These are phyloP conservation scores for Rutstroemia sydowiana DNA, from an alignment of 2,329 filamentous ascomycete genomes.

Conservation along the genomic window DNA sequence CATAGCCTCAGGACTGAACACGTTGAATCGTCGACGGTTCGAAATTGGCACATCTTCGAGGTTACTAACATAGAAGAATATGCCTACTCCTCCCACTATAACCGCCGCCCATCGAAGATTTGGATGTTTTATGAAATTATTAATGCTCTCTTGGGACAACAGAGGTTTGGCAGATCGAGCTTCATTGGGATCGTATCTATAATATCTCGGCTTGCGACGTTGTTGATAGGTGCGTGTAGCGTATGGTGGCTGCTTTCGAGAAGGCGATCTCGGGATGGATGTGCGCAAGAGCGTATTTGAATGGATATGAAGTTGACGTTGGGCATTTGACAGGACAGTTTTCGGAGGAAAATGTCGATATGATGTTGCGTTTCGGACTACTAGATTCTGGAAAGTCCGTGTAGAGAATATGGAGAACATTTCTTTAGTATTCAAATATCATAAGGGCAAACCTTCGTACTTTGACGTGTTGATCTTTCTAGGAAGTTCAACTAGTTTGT, in stretches of 20 bases:
- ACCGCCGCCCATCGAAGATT: conserved; percentile 28
- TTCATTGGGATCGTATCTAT: conserved; percentile 17
- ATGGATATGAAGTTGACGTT: too few relatives aligned
- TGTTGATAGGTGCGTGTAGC: too few relatives aligned
- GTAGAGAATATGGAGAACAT: too few relatives aligned
- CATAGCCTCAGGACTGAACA: conserved; percentile 49
- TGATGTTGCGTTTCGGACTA: too few relatives aligned
- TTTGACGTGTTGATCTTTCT: too few relatives aligned
- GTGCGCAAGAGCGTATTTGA: too few relatives aligned
- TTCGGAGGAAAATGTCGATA: too few relatives aligned
- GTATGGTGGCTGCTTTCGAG: background rate
- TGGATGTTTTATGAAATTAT: conserved; percentile 30
- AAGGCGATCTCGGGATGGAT: background rate
- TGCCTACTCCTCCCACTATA: conserved; percentile 34
- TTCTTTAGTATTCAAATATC: too few relatives aligned
- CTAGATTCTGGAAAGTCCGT: too few relatives aligned
- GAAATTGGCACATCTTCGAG: conserved; percentile 67
- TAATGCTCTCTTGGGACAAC: conserved; percentile 31
- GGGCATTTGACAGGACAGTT: too few relatives aligned
- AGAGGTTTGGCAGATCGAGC: conserved; percentile 32
- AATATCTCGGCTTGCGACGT: conserved; percentile 7
- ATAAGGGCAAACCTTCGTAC: too few relatives aligned
- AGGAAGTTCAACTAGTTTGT: too few relatives aligned
- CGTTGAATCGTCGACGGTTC: conserved; percentile 67
- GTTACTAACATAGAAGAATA: conserved; percentile 57